Conservation (phyloP, 1,139 yeast species). For the Scheffersomyces cryptocercus region DNA sequence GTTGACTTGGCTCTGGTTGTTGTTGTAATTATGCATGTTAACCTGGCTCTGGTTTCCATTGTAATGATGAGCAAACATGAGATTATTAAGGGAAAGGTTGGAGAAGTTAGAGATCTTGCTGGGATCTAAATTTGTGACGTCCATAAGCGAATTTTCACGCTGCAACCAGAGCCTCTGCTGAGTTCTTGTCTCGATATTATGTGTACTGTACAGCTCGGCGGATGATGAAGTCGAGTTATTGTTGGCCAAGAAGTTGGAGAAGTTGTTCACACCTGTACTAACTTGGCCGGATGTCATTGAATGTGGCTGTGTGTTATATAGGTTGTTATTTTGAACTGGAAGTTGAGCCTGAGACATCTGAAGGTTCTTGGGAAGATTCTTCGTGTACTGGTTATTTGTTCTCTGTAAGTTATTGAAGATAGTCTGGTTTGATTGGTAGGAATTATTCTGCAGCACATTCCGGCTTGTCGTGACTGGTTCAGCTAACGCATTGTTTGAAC, state of each 20-base stretch:
- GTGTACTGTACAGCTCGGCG: conserved; percentile 6
- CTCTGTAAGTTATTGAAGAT: conserved; percentile 46
- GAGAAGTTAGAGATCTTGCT: conserved; percentile 39
- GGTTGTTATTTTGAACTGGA: conserved; percentile 9
- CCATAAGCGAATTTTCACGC: conserved; percentile 70
- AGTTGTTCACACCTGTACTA: conserved; percentile 27
- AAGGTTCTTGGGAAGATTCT: conserved; percentile 6
- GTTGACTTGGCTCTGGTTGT: conserved; percentile 7
- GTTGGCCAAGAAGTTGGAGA: conserved; percentile 30
- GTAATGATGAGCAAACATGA: conserved; percentile 48
- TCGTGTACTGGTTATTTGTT: conserved; percentile 37
- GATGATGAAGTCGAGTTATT: conserved; percentile 5
- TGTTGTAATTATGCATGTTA: conserved; percentile 26
- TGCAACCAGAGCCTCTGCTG: conserved; percentile 85
- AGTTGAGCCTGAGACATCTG: conserved; percentile 3
- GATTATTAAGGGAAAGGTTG: conserved; percentile 43
- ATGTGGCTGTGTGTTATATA: conserved; percentile 3
- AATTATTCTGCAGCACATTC: conserved; percentile 34
- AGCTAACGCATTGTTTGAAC: conserved; percentile 18
- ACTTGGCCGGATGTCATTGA: conserved; percentile 8
- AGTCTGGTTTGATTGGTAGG: conserved; percentile 48
- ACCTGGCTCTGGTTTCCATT: conserved; percentile 11
- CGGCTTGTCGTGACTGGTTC: conserved; percentile 39
- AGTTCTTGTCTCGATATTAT: conserved; percentile 59
- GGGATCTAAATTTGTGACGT: conserved; percentile 44